Percentiles rank a stretch among this genome's conserved stretches.
Conservation (phyloP, 805 yeast species). For the Maudiozyma serrabonitensis region DNA sequence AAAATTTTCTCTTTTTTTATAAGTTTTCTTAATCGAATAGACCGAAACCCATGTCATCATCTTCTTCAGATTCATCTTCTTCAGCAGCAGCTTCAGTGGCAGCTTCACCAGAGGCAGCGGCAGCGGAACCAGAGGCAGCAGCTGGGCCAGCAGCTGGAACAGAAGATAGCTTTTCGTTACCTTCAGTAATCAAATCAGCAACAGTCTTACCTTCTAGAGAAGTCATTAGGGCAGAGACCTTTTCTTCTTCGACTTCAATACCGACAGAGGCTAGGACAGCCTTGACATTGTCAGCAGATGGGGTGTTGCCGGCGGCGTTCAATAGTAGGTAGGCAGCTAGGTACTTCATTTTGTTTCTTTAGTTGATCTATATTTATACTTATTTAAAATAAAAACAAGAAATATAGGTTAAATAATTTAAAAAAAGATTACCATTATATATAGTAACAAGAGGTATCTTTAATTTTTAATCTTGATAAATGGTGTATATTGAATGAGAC, state of each 20-base stretch:
- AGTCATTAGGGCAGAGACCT: constrained; percentile 67
- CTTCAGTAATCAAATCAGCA: constrained; percentile 85
- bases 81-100: constrained; percentile 50
- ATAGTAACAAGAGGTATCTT: no score
- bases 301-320: constrained; percentile 94
- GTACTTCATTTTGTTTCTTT: constrained; percentile 62
- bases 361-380: no score
- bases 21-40: constrained; percentile 74
- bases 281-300: constrained; percentile 88
- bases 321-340: constrained; percentile 98
- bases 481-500: no score
- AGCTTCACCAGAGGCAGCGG: constrained; percentile 38
- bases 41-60: constrained; percentile 91
- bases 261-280: constrained; percentile 89
- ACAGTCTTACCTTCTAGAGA: constrained; percentile 91
- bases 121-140: constrained; percentile 51
- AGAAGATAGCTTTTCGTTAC: constrained; percentile 92
- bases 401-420: no score
- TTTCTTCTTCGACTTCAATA: constrained; percentile 87
- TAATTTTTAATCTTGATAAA: no score
- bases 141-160: constrained; percentile 98
- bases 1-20: neutral
- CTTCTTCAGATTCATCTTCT: constrained; percentile 52
- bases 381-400: no score
- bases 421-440: no score